Base-by-base conservation (phyloP, 2,329 filamentous ascomycete species). In the Xylaria sp. region DNA sequence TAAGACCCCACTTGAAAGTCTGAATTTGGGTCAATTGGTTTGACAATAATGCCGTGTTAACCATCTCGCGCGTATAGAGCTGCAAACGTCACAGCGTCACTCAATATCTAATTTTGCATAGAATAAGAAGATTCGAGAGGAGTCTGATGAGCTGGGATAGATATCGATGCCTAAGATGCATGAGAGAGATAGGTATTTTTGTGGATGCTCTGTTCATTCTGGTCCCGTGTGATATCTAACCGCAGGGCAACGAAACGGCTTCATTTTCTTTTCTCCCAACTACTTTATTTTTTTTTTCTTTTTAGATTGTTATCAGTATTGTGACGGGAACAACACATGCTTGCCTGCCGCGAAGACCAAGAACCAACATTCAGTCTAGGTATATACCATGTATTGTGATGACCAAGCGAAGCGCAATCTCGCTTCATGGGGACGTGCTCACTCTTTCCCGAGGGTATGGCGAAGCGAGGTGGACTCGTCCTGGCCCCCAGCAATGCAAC, bases 401-500 rank as follows among this genome's bases (percentile, higher is more conserved):
- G 28, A 48, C 55, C 34, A 58, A 54, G 52, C 28, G 2, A 12
- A 39, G n/a, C 25, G 48, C 28, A 18, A 55, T 48, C 12, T 69
- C 58, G 63, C 31, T 57, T 63, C 39, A 12, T 57, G 13, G 28
- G 48, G n/a, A 20, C 34, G 50, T 5, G 44, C 12, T 18, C 12
- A 28, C 8, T 52, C 34, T 37, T 25, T 28, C 28, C 51, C 15
- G 37, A 31, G n/a, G 64, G 60, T 46, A 70, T 62, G 61, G 65
- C n/a, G 28, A 70, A 46, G 65, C 68, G 61, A 68, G 51, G 57
- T 62, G 52, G 51, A 60, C 10, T 51, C 41, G 28, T 28, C 50
- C 54, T 34, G 57, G 31, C 41, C 18, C 25, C 52, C 31, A 65
- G 23, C 52, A 34, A 57, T 57, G 61, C 68, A 70, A 65, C n/a